Base-by-base conservation (phyloP, 2,329 filamentous ascomycete genomes). In the Stemphylium vesicarium region DNA sequence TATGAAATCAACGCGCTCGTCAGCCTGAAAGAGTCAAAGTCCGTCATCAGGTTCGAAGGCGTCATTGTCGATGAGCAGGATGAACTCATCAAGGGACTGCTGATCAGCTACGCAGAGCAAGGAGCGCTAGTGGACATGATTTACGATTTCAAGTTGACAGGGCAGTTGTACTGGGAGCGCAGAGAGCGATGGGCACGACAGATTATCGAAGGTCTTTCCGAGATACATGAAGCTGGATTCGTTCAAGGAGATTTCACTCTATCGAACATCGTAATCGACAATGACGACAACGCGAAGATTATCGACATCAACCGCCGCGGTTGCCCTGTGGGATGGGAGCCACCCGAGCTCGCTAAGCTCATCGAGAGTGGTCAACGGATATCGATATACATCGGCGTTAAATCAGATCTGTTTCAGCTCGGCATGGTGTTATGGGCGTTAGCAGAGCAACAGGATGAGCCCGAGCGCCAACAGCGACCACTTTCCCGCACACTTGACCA, bases 291-390 rank as follows among this genome's bases (percentile, higher is more conserved):
- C 69, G 95, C 94, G 8, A 94, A 96, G 69, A 98, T 99, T 63
- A 99, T 99, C 70, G 95, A 99, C 75, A 97, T 99, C 79, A 99
- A 99, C 78, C 85, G 95, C 50, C 84, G 95, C 66, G 95, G 95
- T n/a, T 99, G 95, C 68, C 95, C 95, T 0, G 91, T 98, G 4
- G 94, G 94, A 20, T 99, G 95, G 95, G 95, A 99, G 65, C 93
- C 95, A 2, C 95, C 95, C 4, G 95, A 99, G 77, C 89, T 96
- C 51, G 89, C 88, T 13, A 84, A 85, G 5, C 85, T 98, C 50
- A 92, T 98, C 57, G 88, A 94, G 62, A 93, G 88, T 74, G 91
- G 90, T 53, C 93, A 97, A 75, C 85, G 92, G 26, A 93, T 99
- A 48, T 90, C 91, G 40, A 96, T 98, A 88, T 97, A 96, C 70